phyloP scores from a whole-genome alignment of 495 filamentous ascomycete species.

The Aspergillus coremiiformis region DNA sequence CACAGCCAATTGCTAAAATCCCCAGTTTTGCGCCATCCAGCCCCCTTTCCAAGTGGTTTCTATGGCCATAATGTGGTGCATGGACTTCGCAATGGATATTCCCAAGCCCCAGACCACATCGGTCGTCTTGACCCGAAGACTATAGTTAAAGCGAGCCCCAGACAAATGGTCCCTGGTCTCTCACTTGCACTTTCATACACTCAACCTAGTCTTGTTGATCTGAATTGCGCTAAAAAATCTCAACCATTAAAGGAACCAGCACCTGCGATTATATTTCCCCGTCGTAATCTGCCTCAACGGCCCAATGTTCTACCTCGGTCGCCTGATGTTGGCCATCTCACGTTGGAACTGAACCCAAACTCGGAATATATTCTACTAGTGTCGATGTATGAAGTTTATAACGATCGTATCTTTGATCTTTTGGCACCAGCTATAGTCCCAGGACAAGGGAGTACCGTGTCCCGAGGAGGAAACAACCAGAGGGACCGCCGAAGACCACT shows the following conservation, averaged over 20 bases:
- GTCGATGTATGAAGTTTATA: conserved; percentile 99
- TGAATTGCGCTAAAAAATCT: conserved; percentile 31
- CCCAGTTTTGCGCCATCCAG: conserved; percentile 18
- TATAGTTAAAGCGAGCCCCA: background rate
- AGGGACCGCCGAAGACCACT: conserved; percentile 72
- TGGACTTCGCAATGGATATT: background rate
- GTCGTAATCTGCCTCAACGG: conserved; percentile 52
- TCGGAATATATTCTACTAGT: conserved; percentile 84
- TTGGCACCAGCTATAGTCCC: conserved; percentile 50
- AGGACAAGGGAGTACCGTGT: conserved; percentile 33
- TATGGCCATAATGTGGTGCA: background rate
- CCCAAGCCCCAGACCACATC: background rate
- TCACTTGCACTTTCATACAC: conserved; percentile 14
- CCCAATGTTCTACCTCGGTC: conserved; percentile 59
- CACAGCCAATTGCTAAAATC: conserved; percentile 19
- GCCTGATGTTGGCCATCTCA: conserved; percentile 67
- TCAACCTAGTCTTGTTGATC: conserved; percentile 13
- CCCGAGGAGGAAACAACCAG: conserved; percentile 32
- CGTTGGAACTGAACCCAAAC: conserved; percentile 56
- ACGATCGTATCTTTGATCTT: conserved; percentile 94
- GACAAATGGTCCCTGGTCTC: conserved; percentile 9
- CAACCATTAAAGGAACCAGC: conserved; percentile 43
- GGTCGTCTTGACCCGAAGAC: background rate
- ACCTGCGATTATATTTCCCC: conserved; percentile 44
- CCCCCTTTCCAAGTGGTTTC: conserved; percentile 15